A percentile compares a stretch with the other conserved stretches of the same genome.
These are phyloP conservation scores for Colletotrichum sp. DNA, from an alignment of 2,329 filamentous ascomycete species.

Conservation along the genomic window DNA sequence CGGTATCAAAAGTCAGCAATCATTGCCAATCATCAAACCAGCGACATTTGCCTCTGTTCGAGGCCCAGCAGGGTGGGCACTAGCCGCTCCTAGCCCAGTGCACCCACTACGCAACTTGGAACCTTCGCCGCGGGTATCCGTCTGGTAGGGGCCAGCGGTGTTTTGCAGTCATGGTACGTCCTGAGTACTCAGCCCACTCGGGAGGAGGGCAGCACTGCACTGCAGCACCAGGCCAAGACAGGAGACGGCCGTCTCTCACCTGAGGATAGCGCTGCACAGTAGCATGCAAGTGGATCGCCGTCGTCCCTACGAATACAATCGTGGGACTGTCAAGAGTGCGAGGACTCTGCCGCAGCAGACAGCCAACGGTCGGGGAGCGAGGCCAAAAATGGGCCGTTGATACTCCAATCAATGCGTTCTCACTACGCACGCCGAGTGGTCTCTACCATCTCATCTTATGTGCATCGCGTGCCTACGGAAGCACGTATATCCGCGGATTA, in stretches of 20 bases:
- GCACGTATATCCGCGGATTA: neutral
- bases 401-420: neutral
- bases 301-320: slow-evolving; percentile 8
- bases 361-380: neutral
- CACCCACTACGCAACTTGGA: neutral
- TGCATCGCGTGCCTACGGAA: neutral
- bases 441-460: neutral
- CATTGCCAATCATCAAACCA: slow-evolving; percentile 6
- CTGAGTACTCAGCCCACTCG: neutral
- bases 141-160: neutral
- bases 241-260: slow-evolving; percentile 5
- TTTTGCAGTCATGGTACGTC: neutral
- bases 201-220: neutral
- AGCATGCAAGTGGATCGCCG: slow-evolving; percentile 10
- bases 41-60: slow-evolving; percentile 13
- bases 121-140: neutral
- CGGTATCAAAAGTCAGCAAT: neutral
- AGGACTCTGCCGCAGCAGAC: neutral
- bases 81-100: slow-evolving; percentile 11
- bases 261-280: slow-evolving; percentile 1
- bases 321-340: neutral
- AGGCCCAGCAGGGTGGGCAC: slow-evolving; percentile 9
- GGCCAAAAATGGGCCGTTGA: neutral
- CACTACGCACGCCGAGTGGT: neutral
- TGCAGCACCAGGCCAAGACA: neutral